Conservation (phyloP, 371 early-diverging fungal genomes). For the Mucor piriformis region DNA sequence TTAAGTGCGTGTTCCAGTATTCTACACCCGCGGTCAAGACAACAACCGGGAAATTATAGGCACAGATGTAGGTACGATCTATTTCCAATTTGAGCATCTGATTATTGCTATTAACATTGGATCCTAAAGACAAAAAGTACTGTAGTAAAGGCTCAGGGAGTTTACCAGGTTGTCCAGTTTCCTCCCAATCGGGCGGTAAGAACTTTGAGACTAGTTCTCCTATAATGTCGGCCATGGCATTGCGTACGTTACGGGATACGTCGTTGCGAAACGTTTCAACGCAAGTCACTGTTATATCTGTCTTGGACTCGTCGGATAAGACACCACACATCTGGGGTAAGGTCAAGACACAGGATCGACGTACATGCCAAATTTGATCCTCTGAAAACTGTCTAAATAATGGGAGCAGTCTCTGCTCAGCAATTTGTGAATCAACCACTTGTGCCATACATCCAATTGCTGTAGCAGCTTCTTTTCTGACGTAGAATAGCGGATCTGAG, state of each 20-base stretch:
- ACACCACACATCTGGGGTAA: constrained; percentile 53
- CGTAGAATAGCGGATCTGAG: constrained; percentile 56
- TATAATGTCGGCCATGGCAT: constrained; percentile 58
- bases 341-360: constrained; percentile 57
- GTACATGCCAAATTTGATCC: constrained; percentile 67
- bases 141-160: constrained; percentile 42
- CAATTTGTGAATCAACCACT: constrained; percentile 43
- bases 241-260: constrained; percentile 62
- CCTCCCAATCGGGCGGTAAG: constrained; percentile 51
- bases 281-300: constrained; percentile 44
- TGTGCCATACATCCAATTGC: constrained; percentile 55
- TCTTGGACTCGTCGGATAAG: constrained; percentile 46
- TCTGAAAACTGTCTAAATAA: constrained; percentile 52
- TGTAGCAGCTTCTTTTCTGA: constrained; percentile 63
- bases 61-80: constrained; percentile 62
- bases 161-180: constrained; percentile 45
- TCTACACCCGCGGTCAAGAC: constrained; percentile 60
- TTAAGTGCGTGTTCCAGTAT: constrained; percentile 57
- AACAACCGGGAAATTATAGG: constrained; percentile 67
- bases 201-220: constrained; percentile 65
- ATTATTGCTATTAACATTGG: constrained; percentile 28
- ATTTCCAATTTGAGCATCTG: constrained; percentile 53
- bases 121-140: constrained; percentile 47
- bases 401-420: constrained; percentile 54
- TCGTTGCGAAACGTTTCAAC: constrained; percentile 56